Base-by-base conservation (phyloP, 2,329 filamentous ascomycete species). In the Cadophora gregata region DNA sequence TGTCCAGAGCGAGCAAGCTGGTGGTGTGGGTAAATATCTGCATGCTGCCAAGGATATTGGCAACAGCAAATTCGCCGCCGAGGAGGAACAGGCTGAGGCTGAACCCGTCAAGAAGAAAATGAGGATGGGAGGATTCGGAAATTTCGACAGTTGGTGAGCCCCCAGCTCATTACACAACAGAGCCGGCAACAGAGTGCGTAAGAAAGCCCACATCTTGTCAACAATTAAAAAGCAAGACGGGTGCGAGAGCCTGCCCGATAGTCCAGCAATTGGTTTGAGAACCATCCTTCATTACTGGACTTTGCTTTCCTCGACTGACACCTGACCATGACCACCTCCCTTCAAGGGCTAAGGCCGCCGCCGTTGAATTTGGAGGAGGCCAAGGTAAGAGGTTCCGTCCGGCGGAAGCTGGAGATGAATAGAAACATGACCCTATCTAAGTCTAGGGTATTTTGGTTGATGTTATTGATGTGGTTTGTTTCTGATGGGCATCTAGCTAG, bases 121-220 rank as follows among this genome's bases (percentile, higher is more conserved):
- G 1, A 96, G 92, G 77, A 84, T 82, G 0, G 87, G 88, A 14
- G 93, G 93, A 0, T 99, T 98, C 83, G 94, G 95, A 2, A 97
- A 97, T 79, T 99, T 99, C 78, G 94, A 97, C 79, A 86, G 82
- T 45, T 99, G 96, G 95, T 97, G 82, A 81, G n/a, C 33, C n/a
- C n/a, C n/a, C n/a, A 14, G 33, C 33, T 45, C 38, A 16, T 45
- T 16, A 45, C 38, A 16, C 14, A 45, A 3, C 38, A n/a, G 2
- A 16, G 38, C 38, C 38, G 14, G 36, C 36, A 42, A 42, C 36
- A 12, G 12, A 42, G 12, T 6, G 7, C 36, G 31, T 12, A 9
- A 42, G 36, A 42, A 12, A 3, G 14, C 3, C 42, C n/a, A 21
- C 1, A n/a, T n/a, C 42, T 6, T 47, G 3, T 1, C 3, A 21